Base-by-base conservation (phyloP, 768 basidiomycete species). In the Pulveroboletus frians region DNA sequence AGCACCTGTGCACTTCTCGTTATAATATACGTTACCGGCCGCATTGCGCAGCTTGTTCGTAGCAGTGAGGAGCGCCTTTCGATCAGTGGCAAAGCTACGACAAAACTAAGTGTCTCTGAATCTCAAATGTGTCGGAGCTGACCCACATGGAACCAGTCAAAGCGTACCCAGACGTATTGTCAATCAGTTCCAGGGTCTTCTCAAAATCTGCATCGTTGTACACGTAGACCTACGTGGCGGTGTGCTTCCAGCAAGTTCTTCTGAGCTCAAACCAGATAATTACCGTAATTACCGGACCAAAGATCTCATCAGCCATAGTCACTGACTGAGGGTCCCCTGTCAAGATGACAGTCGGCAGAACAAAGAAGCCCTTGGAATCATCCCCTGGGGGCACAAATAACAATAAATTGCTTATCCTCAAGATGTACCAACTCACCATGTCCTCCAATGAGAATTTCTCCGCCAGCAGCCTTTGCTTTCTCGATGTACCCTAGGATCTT, bases 1-100 rank as follows among this genome's bases (percentile, higher is more conserved):
- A n/a, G 92, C 93, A 29, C 92, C 92, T 2, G 95, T 99, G 70
- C 92, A 98, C 69, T 95, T 94, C 59, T 97, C 94, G 69, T 97
- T 97, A 73, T 93, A 92, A 74, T 99, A 99, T 48, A 95, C 83
- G 68, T 97, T 99, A 3, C 96, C 96, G 3, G 96, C 91, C 1
- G 93, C 77, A 71, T 95, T 87, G 48, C 92, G 85, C 38, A 99
- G 78, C 47, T 77, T 78, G 71, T 87, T 86, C 37, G 91, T 84
- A 2, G 92, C 90, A 30, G 73, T 72, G 55, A 93, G 70, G 48
- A 97, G 79, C 6, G 85, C 92, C 23, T 79, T 75, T 57, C 96
- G 87, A 57, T 92, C 88, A 3, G 76, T 60, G 11, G 92, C 76
- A 73, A 97, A 97, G 69, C 92, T 92, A 62, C 45, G 43, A 32